Conservation (phyloP, 73 alveolate genomes). For the Tetrahymena thermophila region DNA sequence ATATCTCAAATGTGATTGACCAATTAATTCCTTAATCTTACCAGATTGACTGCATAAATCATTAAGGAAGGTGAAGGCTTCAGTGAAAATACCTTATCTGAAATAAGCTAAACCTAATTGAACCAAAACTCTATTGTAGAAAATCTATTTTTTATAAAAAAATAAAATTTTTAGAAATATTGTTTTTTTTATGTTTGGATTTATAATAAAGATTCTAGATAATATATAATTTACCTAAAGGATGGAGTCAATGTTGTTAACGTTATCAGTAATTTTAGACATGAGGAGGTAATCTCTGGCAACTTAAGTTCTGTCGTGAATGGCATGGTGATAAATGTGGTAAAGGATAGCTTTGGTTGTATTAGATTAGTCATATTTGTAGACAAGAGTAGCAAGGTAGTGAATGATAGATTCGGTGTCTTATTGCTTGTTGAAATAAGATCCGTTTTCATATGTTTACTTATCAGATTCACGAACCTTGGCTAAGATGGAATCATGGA, state of each 20-base stretch:
- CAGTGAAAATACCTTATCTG: background rate
- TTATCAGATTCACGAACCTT: background rate
- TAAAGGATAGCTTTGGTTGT: background rate
- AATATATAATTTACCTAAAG: background rate
- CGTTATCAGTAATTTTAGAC: background rate
- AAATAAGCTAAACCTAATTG: background rate
- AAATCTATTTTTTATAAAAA: background rate
- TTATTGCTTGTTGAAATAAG: background rate
- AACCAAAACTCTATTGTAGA: background rate
- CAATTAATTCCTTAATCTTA: background rate
- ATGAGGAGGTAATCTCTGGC: background rate
- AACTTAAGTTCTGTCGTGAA: background rate
- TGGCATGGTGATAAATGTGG: background rate
- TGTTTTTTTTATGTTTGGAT: no score
- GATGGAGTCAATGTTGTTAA: background rate
- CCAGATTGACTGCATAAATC: background rate
- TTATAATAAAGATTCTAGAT: no score
- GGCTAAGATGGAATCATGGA: background rate
- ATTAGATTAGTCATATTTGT: background rate
- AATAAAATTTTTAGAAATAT: no score
- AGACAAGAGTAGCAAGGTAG: background rate
- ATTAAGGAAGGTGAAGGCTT: background rate
- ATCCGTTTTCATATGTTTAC: background rate
- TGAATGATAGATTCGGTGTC: background rate
- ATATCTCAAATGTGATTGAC: background rate